Conservation (phyloP, 257 asterid genomes). For the Vinca minor region DNA sequence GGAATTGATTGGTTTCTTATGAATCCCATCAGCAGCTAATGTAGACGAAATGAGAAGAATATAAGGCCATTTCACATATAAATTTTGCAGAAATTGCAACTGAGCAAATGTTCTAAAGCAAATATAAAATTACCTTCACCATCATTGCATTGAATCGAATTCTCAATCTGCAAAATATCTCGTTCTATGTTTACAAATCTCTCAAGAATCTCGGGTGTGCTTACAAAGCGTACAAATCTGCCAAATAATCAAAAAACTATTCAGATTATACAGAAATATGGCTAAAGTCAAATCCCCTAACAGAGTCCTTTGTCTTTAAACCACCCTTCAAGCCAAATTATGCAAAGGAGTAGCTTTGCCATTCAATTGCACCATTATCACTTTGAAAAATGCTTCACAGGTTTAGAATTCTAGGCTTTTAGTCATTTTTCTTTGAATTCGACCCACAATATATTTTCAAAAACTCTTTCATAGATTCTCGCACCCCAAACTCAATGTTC, state of each 20-base stretch:
- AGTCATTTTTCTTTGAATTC: too few relatives aligned
- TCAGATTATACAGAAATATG: too few relatives aligned
- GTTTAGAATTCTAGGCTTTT: too few relatives aligned
- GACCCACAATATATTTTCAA: too few relatives aligned
- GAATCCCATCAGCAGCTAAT: slow-evolving; percentile 38
- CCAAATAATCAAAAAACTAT: slow-evolving; percentile 16
- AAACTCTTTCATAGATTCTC: too few relatives aligned
- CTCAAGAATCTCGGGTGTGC: slow-evolving; percentile 87
- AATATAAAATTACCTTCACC: not conserved
- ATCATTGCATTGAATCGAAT: slow-evolving; percentile 52
- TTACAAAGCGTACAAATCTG: slow-evolving; percentile 80
- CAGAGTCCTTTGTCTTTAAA: too few relatives aligned
- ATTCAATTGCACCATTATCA: too few relatives aligned
- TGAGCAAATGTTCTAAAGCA: too few relatives aligned
- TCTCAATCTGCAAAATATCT: slow-evolving; percentile 72
- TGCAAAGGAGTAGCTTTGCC: too few relatives aligned
- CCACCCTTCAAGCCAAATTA: not conserved
- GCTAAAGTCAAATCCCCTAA: too few relatives aligned
- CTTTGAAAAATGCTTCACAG: too few relatives aligned
- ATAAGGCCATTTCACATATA: slow-evolving; percentile 2
- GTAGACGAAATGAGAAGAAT: slow-evolving; percentile 14
- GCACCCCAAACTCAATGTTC: too few relatives aligned
- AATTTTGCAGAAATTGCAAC: not conserved
- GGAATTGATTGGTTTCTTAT: slow-evolving; percentile 34
- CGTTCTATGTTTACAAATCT: slow-evolving; percentile 54